These are phyloP conservation scores for Rubus parviflorus DNA, from an alignment of 306 rosid genomes.

Conservation along the genomic window DNA sequence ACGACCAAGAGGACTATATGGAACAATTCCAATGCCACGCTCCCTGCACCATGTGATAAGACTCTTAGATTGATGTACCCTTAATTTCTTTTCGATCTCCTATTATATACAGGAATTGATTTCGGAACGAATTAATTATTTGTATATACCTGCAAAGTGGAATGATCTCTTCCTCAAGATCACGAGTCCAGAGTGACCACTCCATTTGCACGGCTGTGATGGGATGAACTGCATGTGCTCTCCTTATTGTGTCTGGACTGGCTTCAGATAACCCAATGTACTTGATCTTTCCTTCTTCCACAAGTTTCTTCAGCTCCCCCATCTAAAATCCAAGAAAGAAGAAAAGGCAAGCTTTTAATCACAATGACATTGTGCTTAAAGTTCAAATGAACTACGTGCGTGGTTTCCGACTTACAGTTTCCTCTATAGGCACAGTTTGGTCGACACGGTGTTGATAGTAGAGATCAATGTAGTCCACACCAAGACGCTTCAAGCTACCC, in stretches of 20 bases:
- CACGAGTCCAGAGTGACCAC: slow-evolving; percentile 66
- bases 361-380: too few species aligned
- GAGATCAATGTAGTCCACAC: slow-evolving; percentile 64
- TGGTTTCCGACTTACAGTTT: slow-evolving; percentile 38
- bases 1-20: slow-evolving; percentile 67
- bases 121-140: too few species aligned
- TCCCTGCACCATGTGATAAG: slow-evolving; percentile 35
- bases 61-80: too few species aligned
- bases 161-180: too few species aligned
- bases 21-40: slow-evolving; percentile 64
- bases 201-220: slow-evolving; percentile 73
- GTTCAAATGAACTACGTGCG: too few species aligned
- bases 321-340: slow-evolving; percentile 30
- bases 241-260: slow-evolving; percentile 66
- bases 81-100: too few species aligned
- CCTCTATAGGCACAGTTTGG: slow-evolving; percentile 61
- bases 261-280: slow-evolving; percentile 82
- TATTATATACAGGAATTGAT: too few species aligned
- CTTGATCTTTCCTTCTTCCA: slow-evolving; percentile 72
- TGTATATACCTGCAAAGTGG: too few species aligned
- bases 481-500: slow-evolving; percentile 71
- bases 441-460: slow-evolving; percentile 74
- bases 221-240: slow-evolving; percentile 86
- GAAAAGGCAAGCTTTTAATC: too few species aligned
- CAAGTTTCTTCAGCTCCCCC: slow-evolving; percentile 73